These are phyloP conservation scores for Penicillium sp. DNA, from an alignment of 2,329 filamentous ascomycete species.

Conservation along the genomic window DNA sequence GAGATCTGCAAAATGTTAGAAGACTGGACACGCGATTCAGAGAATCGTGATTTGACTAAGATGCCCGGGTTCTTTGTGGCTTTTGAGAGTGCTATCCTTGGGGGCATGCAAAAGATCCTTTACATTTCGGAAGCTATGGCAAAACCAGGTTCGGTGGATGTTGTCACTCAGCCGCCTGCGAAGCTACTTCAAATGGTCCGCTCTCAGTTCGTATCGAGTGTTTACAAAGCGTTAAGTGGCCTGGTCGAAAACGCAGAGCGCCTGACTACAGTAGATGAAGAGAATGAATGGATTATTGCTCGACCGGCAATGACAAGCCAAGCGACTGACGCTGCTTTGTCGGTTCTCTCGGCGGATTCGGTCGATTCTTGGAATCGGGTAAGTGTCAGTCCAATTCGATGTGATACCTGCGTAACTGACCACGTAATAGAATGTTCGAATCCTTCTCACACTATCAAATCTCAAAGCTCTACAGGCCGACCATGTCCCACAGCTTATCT, in stretches of 20 bases:
- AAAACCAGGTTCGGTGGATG: constrained; percentile 69
- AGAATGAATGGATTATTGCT: constrained; percentile 54
- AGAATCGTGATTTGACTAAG: constrained; percentile 81
- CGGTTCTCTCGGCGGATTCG: constrained; percentile 48
- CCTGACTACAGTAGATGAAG: constrained; percentile 60
- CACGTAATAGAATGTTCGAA: constrained; percentile 72
- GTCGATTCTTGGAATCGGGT: constrained; percentile 56
- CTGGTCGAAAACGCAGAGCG: constrained; percentile 96
- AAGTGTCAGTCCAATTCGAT: constrained; percentile 25
- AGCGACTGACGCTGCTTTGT: constrained; percentile 35
- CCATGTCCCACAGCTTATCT: constrained; percentile 82
- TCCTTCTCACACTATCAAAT: constrained; percentile 91
- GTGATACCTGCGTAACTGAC: constrained; percentile 12
- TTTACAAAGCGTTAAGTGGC: constrained; percentile 90
- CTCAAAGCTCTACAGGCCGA: constrained; percentile 78
- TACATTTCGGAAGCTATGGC: constrained; percentile 84
- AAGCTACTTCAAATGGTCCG: constrained; percentile 90
- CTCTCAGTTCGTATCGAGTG: constrained; percentile 84
- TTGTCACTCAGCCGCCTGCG: constrained; percentile 78
- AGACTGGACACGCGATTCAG: constrained; percentile 82
- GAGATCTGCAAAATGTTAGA: constrained; percentile 90
- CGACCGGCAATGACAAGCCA: constrained; percentile 30
- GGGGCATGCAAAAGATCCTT: constrained; percentile 89
- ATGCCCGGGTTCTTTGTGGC: constrained; percentile 84
- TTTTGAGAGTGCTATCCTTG: constrained; percentile 78